phyloP scores from a whole-genome alignment of 2,329 filamentous ascomycete species.

The Penicillium sp. region DNA sequence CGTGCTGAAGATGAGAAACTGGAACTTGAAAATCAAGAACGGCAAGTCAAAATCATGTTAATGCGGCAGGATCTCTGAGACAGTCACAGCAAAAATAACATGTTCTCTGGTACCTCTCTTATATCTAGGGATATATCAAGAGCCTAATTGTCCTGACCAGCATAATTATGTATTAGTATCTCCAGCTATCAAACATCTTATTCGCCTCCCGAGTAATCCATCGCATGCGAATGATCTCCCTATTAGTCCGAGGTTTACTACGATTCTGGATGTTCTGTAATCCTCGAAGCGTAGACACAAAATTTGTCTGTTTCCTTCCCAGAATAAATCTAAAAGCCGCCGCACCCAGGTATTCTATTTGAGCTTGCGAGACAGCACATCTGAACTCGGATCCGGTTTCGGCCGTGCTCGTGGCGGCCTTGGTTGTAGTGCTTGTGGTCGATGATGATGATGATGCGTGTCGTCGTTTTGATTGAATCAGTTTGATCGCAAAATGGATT shows the following conservation, averaged over 20 bases:
- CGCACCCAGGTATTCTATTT: slow-evolving; percentile 63
- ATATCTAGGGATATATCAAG: background rate
- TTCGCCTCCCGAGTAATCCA: slow-evolving; percentile 32
- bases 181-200: slow-evolving; percentile 33
- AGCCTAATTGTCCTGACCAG: background rate
- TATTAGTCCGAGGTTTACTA: slow-evolving; percentile 34
- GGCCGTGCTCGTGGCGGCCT: background rate
- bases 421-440: slow-evolving; percentile 19
- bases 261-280: slow-evolving; percentile 50
- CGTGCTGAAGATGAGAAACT: background rate
- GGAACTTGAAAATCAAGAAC: background rate
- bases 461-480: slow-evolving; percentile 56
- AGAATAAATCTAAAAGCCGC: slow-evolving; percentile 68
- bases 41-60: background rate
- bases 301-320: slow-evolving; percentile 65
- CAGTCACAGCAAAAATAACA: background rate
- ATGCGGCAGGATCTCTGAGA: background rate
- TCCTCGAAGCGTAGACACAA: slow-evolving; percentile 64
- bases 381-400: slow-evolving; percentile 33
- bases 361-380: slow-evolving; percentile 58
- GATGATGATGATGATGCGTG: background rate
- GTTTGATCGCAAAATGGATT: slow-evolving; percentile 59
- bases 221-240: slow-evolving; percentile 29
- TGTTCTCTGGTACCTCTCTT: background rate
- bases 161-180: slow-evolving; percentile 22